Conservation (phyloP, 1,284 basidiomycete genomes). For the Marasmius tenuissimus region DNA sequence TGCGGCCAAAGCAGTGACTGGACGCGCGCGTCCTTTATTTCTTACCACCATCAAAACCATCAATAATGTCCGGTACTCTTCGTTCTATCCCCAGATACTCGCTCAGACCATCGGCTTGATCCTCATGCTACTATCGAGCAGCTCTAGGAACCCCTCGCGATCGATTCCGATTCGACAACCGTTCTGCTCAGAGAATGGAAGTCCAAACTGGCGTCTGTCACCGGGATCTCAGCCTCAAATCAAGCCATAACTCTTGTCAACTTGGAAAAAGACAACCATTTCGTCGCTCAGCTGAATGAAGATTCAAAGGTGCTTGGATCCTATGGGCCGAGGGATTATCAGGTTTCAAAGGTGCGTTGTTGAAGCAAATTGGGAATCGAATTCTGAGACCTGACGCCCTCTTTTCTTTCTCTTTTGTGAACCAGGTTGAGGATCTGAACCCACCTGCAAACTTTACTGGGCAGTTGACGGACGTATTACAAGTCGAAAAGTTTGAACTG, state of each 20-base stretch:
- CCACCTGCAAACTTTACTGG: conserved; percentile 74
- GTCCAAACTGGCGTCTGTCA: conserved; percentile 86
- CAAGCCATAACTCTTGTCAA: conserved; percentile 70
- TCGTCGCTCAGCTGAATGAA: conserved; percentile 60
- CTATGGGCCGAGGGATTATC: conserved; percentile 76
- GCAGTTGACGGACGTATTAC: conserved; percentile 80
- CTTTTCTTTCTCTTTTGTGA: background rate
- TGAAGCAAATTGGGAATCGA: background rate
- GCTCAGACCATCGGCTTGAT: conserved; percentile 82
- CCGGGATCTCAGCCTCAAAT: conserved; percentile 79
- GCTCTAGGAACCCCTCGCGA: conserved; percentile 63
- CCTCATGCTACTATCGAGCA: conserved; percentile 69
- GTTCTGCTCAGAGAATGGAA: conserved; percentile 29
- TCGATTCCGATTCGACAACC: background rate
- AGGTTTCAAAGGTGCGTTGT: conserved; percentile 68
- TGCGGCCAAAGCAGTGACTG: background rate
- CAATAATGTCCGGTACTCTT: conserved; percentile 62
- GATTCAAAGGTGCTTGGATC: conserved; percentile 69
- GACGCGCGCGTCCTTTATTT: background rate
- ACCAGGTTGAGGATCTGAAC: conserved; percentile 77
- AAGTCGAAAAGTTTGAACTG: conserved; percentile 93
- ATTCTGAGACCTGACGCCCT: background rate
- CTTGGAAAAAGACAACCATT: conserved; percentile 52
- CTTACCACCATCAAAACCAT: background rate
- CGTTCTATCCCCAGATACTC: conserved; percentile 84